phyloP scores from a whole-genome alignment of 169 alveolate species.

The Eimeria falciformis region DNA sequence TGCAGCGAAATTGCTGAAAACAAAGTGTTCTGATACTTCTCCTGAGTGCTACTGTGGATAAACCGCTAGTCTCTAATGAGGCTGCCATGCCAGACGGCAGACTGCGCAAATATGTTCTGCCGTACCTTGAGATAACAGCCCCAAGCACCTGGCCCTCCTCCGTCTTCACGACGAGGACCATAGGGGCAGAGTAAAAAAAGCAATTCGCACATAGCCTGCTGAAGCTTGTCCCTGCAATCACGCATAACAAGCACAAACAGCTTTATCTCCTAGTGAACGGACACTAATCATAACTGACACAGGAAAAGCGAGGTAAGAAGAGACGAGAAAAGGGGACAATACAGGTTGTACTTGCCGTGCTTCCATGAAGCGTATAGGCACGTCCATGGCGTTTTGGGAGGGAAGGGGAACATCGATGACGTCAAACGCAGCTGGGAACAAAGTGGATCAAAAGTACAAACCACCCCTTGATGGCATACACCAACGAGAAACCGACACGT shows the following conservation, averaged over 20 bases:
- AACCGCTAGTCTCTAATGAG: neutral
- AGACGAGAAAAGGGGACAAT: neutral
- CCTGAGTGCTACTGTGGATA: neutral
- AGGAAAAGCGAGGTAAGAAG: neutral
- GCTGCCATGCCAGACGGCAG: neutral
- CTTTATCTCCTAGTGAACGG: neutral
- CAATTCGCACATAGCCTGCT: slow-evolving; percentile 69
- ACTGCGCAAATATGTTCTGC: neutral
- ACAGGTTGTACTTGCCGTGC: slow-evolving; percentile 43
- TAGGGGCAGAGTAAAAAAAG: slow-evolving; percentile 77
- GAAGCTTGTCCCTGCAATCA: slow-evolving; percentile 72
- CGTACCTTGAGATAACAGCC: slow-evolving; percentile 70
- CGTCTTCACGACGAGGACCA: slow-evolving; percentile 74
- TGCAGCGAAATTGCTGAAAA: too few relatives aligned
- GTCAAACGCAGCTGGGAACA: slow-evolving; percentile 64
- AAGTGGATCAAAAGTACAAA: neutral
- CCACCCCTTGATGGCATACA: too few relatives aligned
- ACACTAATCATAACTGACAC: neutral
- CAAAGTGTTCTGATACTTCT: too few relatives aligned
- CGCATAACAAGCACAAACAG: neutral
- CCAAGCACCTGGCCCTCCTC: slow-evolving; percentile 73
- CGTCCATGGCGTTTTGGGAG: slow-evolving; percentile 67
- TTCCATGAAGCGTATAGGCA: slow-evolving; percentile 76
- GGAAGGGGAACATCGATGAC: slow-evolving; percentile 66
- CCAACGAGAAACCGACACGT: too few relatives aligned